Evolutionary conservation across 345 rosid species (phyloP).

Genomic region (Arabidopsis thaliana): TAIR10.1 NC_003076.8:1442501-1443000

Average conservation of each 20-base stretch:
- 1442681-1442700: neutral
- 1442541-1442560: neutral
- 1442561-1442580: too few relatives aligned
- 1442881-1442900: too few relatives aligned
- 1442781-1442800: neutral
- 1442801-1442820: neutral
- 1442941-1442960: too few relatives aligned
- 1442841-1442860: too few relatives aligned
- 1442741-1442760: neutral
- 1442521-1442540: neutral
- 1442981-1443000: too few relatives aligned
- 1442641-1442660: neutral
- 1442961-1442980: neutral
- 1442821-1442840: too few relatives aligned
- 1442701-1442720: neutral
- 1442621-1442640: too few relatives aligned
- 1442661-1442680: neutral
- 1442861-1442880: too few relatives aligned
- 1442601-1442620: neutral
- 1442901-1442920: too few relatives aligned
- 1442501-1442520: neutral
- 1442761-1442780: neutral
- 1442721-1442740: neutral
- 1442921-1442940: too few relatives aligned
- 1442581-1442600: too few relatives aligned